Evolutionary conservation across 2,329 filamentous ascomycete species (phyloP).

Genomic region (Epichloe coenophiala): DNA sequence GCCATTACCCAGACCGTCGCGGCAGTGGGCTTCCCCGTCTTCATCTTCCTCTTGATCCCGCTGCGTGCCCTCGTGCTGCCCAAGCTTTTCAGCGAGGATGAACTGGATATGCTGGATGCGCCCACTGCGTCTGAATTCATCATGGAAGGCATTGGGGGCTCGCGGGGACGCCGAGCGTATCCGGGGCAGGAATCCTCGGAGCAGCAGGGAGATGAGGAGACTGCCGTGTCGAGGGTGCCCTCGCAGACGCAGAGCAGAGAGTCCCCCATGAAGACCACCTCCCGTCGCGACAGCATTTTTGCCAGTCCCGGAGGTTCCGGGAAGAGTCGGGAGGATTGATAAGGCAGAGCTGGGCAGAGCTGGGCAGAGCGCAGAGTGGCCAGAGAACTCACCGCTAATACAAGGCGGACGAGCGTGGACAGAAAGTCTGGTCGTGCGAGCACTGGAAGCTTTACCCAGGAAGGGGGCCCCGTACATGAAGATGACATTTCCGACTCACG

Average conservation of each 20-base stretch:
- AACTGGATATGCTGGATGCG: constrained; percentile 52
- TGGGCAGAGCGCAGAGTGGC: constrained; percentile 17
- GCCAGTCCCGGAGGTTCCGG: constrained; percentile 14
- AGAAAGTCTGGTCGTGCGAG: neutral
- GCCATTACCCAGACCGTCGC: constrained; percentile 75
- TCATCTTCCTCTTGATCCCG: constrained; percentile 58
- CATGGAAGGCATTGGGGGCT: constrained; percentile 61
- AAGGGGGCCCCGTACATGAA: neutral
- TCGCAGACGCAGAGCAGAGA: constrained; percentile 7
- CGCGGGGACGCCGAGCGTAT: constrained; percentile 29
- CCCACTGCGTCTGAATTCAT: constrained; percentile 63
- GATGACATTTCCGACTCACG: no score
- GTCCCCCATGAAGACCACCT: constrained; percentile 2
- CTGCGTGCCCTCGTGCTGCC: constrained; percentile 51
- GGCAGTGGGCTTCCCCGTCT: constrained; percentile 66
- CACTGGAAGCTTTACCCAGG: neutral
- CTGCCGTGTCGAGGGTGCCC: constrained; percentile 2
- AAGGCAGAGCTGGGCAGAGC: constrained; percentile 20
- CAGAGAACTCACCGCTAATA: constrained; percentile 16
- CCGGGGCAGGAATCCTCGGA: constrained; percentile 7
- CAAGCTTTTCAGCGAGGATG: constrained; percentile 42
- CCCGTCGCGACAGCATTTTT: constrained; percentile 13
- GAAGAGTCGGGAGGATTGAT: constrained; percentile 22
- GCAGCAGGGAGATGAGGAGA: neutral
- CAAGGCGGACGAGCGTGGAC: constrained; percentile 16